A percentile compares a stretch with the other conserved stretches of the same genome.
phyloP scores from a whole-genome alignment of 805 yeast genomes.

The Wilhelminamyces savonicus region DNA sequence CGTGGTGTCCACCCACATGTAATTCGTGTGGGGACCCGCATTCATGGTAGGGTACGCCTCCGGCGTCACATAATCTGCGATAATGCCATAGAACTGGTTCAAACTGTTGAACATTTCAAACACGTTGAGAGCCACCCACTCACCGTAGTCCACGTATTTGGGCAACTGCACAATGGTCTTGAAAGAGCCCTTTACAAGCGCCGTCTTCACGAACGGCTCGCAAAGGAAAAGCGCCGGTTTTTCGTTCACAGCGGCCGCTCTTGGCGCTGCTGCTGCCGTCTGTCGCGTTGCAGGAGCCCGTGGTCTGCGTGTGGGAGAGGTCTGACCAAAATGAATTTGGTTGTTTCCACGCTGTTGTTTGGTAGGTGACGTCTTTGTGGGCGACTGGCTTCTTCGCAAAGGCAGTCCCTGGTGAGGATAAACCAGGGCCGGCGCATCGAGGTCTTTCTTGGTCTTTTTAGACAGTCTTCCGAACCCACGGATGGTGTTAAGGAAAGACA shows the following conservation, averaged over 20 bases:
- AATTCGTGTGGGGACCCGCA: conserved; percentile 90
- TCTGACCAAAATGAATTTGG: conserved; percentile 17
- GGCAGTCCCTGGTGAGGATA: conserved; percentile 29
- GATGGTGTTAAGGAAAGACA: conserved; percentile 44
- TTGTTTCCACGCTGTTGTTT: conserved; percentile 19
- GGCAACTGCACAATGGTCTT: conserved; percentile 94
- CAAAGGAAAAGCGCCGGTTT: conserved; percentile 64
- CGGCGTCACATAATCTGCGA: conserved; percentile 86
- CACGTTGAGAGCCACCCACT: conserved; percentile 92
- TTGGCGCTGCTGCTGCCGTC: too few relatives aligned
- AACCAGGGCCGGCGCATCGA: conserved; percentile 22
- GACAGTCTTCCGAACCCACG: conserved; percentile 42
- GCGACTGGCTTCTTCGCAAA: conserved; percentile 29
- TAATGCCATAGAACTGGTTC: conserved; percentile 84
- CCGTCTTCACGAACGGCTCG: conserved; percentile 91
- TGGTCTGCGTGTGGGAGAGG: conserved; percentile 23
- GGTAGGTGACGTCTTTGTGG: conserved; percentile 37
- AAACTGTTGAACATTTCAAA: conserved; percentile 85
- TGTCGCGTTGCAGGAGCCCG: too few relatives aligned
- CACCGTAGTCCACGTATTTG: conserved; percentile 87
- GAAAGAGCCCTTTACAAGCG: conserved; percentile 93
- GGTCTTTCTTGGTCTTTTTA: conserved; percentile 35
- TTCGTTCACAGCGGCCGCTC: too few relatives aligned
- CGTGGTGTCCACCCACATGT: conserved; percentile 77
- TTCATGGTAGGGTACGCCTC: conserved; percentile 90